These are phyloP conservation scores for Botrytis porri DNA, from an alignment of 2,329 filamentous ascomycete genomes.

Conservation along the genomic window DNA sequence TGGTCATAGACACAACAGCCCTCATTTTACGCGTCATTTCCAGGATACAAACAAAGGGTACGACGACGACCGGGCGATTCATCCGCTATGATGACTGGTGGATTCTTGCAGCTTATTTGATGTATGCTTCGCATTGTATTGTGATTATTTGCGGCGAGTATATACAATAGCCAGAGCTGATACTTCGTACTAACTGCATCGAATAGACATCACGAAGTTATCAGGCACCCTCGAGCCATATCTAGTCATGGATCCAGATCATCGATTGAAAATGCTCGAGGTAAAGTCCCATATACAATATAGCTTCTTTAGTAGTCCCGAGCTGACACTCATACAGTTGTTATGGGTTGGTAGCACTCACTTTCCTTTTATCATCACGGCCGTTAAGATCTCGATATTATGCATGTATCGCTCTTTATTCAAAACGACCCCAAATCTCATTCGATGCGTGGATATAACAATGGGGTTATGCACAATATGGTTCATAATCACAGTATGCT, in stretches of 20 bases:
- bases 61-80: neutral
- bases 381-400: slow-evolving; percentile 17
- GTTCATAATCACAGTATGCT: slow-evolving; percentile 1
- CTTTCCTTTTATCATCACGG: slow-evolving; percentile 13
- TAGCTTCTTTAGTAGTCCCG: neutral
- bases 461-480: slow-evolving; percentile 9
- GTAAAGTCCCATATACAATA: neutral
- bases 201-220: slow-evolving; percentile 4
- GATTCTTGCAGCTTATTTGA: slow-evolving; percentile 14
- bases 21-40: slow-evolving; percentile 12
- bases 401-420: slow-evolving; percentile 18
- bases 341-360: slow-evolving; percentile 17
- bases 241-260: neutral
- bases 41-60: neutral
- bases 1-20: slow-evolving; percentile 2
- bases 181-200: neutral
- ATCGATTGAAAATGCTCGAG: slow-evolving; percentile 12
- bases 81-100: slow-evolving; percentile 14
- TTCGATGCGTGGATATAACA: neutral
- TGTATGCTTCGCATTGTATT: slow-evolving; percentile 5
- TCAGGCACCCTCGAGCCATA: slow-evolving; percentile 14
- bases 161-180: neutral
- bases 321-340: neutral
- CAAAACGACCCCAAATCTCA: neutral
- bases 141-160: slow-evolving; percentile 15